phyloP scores from a whole-genome alignment of 805 yeast species.

The Lachancea kluyveri region DNA sequence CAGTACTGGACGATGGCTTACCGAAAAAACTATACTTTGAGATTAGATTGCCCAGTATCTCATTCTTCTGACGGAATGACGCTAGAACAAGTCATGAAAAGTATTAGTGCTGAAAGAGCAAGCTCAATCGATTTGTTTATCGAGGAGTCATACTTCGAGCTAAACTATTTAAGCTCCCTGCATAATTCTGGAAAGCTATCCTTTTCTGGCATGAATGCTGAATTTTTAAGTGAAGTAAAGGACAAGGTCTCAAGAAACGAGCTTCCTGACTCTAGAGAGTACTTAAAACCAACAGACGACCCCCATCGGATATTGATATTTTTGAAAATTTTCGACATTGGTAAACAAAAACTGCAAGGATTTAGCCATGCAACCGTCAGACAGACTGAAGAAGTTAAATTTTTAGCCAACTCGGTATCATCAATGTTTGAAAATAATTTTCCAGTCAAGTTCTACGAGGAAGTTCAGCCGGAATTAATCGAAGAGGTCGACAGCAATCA shows the following conservation, averaged over 20 bases:
- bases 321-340: conserved; percentile 62
- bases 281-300: conserved; percentile 4
- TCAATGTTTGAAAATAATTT: conserved; percentile 34
- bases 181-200: too few relatives aligned
- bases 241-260: conserved; percentile 1
- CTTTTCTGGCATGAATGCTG: conserved; percentile 1
- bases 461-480: conserved; percentile 48
- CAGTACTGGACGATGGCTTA: conserved; percentile 61
- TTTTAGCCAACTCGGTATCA: conserved; percentile 37
- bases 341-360: conserved; percentile 52
- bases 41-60: conserved; percentile 46
- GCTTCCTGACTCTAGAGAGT: conserved; percentile 1
- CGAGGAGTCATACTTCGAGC: conserved; percentile 45
- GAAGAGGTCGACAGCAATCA: conserved; percentile 35
- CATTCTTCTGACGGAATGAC: conserved; percentile 31
- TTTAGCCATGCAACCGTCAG: conserved; percentile 52
- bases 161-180: conserved; percentile 7
- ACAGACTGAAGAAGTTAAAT: conserved; percentile 39
- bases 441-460: conserved; percentile 47
- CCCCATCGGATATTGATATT: conserved; percentile 32
- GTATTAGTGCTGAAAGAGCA: conserved; percentile 40
- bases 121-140: conserved; percentile 54
- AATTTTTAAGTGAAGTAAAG: conserved; percentile 2
- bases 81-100: conserved; percentile 46
- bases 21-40: conserved; percentile 63